Evolutionary conservation across 31 red algal genomes (phyloP).

Genomic region (Porphyra umbilicalis): DNA sequence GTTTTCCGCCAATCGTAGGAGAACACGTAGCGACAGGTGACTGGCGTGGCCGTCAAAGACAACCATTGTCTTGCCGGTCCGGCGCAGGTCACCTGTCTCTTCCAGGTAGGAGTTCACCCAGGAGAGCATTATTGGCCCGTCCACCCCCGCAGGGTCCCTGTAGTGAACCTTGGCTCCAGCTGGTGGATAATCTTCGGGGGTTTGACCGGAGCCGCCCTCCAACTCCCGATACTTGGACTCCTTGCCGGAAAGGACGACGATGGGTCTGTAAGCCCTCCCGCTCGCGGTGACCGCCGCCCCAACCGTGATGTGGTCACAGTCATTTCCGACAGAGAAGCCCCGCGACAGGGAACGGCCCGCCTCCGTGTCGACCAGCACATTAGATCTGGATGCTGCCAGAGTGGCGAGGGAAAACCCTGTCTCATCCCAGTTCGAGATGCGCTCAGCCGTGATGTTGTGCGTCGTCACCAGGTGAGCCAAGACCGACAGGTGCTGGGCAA

Average conservation of each 20-base stretch:
- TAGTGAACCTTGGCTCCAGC: not conserved
- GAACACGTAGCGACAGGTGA: slow-evolving; percentile 23
- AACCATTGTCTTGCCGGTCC: slow-evolving; percentile 13
- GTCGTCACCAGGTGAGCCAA: slow-evolving; percentile 15
- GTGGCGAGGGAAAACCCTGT: slow-evolving; percentile 21
- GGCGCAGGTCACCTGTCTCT: not conserved
- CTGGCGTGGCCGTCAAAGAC: slow-evolving; percentile 20
- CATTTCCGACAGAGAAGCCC: not conserved
- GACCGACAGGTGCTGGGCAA: slow-evolving; percentile 23
- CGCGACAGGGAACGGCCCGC: not conserved
- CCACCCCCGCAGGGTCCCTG: slow-evolving; percentile 21
- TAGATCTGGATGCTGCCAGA: not conserved
- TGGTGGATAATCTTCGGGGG: slow-evolving; percentile 2
- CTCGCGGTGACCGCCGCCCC: not conserved
- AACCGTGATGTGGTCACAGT: not conserved
- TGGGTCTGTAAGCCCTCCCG: slow-evolving; percentile 18
- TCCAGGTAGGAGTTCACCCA: slow-evolving; percentile 19
- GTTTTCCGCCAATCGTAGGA: slow-evolving; percentile 20
- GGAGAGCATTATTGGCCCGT: slow-evolving; percentile 2
- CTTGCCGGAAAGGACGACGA: slow-evolving; percentile 30
- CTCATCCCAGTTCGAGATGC: slow-evolving; percentile 39
- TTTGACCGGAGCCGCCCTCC: not conserved
- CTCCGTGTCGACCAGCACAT: not conserved
- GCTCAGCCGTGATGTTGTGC: slow-evolving; percentile 4
- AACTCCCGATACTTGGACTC: slow-evolving; percentile 3